Percentiles rank a stretch among this genome's conserved stretches.
These are phyloP conservation scores for Kodamaea laetipori DNA, from an alignment of 805 yeast species.

Conservation along the genomic window DNA sequence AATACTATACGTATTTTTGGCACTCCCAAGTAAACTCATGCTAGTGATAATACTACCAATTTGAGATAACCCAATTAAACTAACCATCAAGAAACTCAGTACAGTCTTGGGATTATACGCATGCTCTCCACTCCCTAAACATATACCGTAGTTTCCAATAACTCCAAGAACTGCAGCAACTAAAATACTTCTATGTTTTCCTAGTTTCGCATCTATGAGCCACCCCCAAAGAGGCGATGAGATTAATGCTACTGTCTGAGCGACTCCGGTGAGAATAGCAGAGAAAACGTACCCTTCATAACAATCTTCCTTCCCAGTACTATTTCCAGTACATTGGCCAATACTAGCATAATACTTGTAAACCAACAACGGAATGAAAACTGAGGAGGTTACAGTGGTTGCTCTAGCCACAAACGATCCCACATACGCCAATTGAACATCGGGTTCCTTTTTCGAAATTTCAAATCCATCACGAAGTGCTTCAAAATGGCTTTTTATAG, in stretches of 20 bases:
- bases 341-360: slow-evolving; percentile 53
- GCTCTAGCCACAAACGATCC: slow-evolving; percentile 68
- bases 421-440: slow-evolving; percentile 47
- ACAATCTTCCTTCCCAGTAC: slow-evolving; percentile 42
- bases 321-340: slow-evolving; percentile 47
- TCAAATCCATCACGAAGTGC: slow-evolving; percentile 14
- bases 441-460: slow-evolving; percentile 17
- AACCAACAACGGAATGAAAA: slow-evolving; percentile 65
- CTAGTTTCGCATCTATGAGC: slow-evolving; percentile 48
- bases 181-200: slow-evolving; percentile 31
- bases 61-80: slow-evolving; percentile 57
- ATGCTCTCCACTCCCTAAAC: slow-evolving; percentile 16
- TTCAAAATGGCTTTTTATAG: background rate
- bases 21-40: slow-evolving; percentile 53
- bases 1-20: slow-evolving; percentile 43
- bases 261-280: slow-evolving; percentile 70
- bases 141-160: slow-evolving; percentile 40
- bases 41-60: slow-evolving; percentile 64
- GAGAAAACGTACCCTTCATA: slow-evolving; percentile 65
- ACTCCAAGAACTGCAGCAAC: slow-evolving; percentile 47
- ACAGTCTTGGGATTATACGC: slow-evolving; percentile 37
- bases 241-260: slow-evolving; percentile 57
- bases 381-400: slow-evolving; percentile 56
- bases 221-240: slow-evolving; percentile 67
- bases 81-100: slow-evolving; percentile 42